Evolutionary conservation across 306 rosid species (phyloP).

Genomic region (Ormosia emarginata): DNA sequence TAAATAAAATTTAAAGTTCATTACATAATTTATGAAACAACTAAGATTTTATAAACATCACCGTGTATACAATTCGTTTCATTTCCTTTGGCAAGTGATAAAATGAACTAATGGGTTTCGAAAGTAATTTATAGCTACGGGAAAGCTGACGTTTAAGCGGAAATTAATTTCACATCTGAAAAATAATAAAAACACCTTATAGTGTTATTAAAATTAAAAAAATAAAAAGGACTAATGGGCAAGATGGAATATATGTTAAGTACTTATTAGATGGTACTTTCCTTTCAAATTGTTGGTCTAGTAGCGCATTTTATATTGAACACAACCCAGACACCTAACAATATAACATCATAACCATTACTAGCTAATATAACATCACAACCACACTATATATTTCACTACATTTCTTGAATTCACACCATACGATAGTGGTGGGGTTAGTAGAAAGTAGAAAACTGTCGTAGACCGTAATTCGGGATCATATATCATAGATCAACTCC

Average conservation of each 20-base stretch:
- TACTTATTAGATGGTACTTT: slow-evolving; percentile 4
- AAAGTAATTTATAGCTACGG: no score
- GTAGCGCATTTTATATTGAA: not conserved
- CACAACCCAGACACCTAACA: slow-evolving; percentile 12
- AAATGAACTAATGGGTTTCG: no score
- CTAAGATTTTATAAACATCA: not conserved
- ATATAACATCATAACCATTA: slow-evolving; percentile 12
- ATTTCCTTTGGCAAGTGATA: no score
- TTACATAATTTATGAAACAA: not conserved
- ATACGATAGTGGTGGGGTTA: not conserved
- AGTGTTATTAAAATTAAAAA: no score
- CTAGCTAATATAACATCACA: slow-evolving; percentile 4
- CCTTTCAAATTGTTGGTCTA: slow-evolving; percentile 23
- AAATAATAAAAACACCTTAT: no score
- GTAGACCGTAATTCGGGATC: no score
- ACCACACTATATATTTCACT: not conserved
- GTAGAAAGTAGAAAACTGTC: not conserved
- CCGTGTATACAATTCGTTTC: no score
- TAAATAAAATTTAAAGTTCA: no score
- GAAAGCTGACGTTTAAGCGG: no score
- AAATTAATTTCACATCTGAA: no score
- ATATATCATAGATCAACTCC: no score
- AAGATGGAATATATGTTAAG: not conserved
- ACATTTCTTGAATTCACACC: not conserved
- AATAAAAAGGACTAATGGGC: not conserved